Base-by-base conservation (phyloP, 345 rosid species). In the Eutrema yunnanense region DNA sequence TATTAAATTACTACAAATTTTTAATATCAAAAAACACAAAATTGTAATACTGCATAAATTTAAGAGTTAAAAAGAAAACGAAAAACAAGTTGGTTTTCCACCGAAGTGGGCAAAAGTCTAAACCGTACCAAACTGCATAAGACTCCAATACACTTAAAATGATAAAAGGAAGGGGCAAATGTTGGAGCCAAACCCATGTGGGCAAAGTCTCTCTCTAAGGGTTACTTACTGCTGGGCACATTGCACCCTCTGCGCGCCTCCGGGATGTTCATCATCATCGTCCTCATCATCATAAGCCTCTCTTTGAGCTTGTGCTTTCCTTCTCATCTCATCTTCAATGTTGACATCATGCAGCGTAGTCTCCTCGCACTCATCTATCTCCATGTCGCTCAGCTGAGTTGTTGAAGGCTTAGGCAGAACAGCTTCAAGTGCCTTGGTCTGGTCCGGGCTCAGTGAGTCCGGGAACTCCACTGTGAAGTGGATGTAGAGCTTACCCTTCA, bases 291-390 rank as follows among this genome's bases (percentile, higher is more conserved):
- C 86, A 0, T 84, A 82, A n/a, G 87, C 85, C 75, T 86, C 88
- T 70, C 80, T 81, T 65, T 78, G 83, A 36, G 84, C 81, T 53
- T 79, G 82, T 13, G 80, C 90, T 83, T 84, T 91, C 79, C 95
- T 88, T 49, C 49, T 54, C 85, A 83, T 86, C 77, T 88, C 95
- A 33, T 81, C 90, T 63, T 87, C 90, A 1, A 81, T 81, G 77
- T 90, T 86, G 19, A 88, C 89, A 62, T 84, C 87, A 5, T 86
- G 95, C 63, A 88, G 40, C 0, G 86, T 88, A 2, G 97, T 87
- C 78, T 88, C 97, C 57, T 90, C 97, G 1, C 97, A 88, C 43
- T 86, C 90, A 61, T 88, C 95, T 56, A 88, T 73, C 72, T 90
- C 95, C 90, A 84, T 86, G 33, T 84, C 89, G 0, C 83, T 83